These are phyloP conservation scores for Halocafeteria seosinensis DNA, from an alignment of 108 stramenopile genomes.

Conservation along the genomic window DNA sequence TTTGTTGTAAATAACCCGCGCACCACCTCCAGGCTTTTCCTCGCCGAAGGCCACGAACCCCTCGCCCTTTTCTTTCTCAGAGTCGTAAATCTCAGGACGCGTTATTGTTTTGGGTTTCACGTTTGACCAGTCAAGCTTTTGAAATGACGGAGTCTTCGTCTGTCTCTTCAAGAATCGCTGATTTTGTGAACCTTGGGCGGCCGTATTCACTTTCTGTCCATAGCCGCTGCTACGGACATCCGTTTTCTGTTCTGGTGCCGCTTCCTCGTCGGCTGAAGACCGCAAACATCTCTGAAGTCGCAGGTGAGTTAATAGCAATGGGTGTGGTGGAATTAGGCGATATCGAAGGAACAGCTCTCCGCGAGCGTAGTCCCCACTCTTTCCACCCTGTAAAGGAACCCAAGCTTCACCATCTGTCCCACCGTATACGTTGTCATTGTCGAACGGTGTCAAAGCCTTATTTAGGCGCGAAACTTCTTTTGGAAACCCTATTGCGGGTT, in stretches of 20 bases:
- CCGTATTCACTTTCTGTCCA: neutral
- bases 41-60: too few species aligned
- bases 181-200: neutral
- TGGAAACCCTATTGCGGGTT: too few species aligned
- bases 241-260: neutral
- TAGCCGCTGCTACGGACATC: constrained; percentile 1
- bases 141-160: neutral
- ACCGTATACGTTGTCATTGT: neutral
- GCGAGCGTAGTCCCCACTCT: too few species aligned
- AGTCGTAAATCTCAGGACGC: neutral
- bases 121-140: constrained; percentile 1
- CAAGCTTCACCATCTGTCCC: neutral
- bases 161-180: neutral
- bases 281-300: neutral
- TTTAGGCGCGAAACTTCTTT: too few species aligned
- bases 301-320: neutral
- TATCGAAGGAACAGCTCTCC: neutral
- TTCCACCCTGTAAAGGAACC: neutral
- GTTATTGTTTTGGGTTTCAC: neutral
- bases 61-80: too few species aligned
- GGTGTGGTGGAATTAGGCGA: neutral
- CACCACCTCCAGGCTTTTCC: too few species aligned
- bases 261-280: neutral
- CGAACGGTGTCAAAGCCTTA: neutral
- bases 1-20: too few species aligned